Base-by-base conservation (phyloP, 805 yeast genomes). In the Helenozyma rhizophorensis region DNA sequence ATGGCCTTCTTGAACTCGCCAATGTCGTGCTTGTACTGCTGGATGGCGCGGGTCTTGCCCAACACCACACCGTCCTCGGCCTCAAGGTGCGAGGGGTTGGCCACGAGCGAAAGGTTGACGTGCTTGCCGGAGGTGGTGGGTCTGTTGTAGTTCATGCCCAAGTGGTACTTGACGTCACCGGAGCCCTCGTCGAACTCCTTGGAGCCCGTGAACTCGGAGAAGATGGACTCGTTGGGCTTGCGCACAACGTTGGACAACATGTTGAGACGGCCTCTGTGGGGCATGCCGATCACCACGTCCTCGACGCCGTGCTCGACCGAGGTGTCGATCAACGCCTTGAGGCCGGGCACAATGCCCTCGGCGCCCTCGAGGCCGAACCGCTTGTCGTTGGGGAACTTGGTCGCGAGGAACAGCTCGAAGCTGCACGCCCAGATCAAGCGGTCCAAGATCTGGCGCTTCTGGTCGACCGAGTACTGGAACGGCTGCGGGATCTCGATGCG, bases 301-400 rank as follows among this genome's bases (percentile, higher is more conserved):
- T 89, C 96, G 33, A 90, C 82, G 51, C 99, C 99, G 42, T 71
- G 68, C 47, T 84, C 94, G 31, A 89, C 97, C 27, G 96, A 76
- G 47, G 88, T 80, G 65, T 93, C 99, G 58, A 93, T 88, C 58
- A 93, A 63, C 30, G 96, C 83, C 72, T 93, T 93, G 74, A 93
- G 81, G 70, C 97, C 98, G 28, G 97, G 97, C 31, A 93, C 85
- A 53, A 85, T 83, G 30, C 95, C 73, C 70, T 93, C 99, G 45
- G 95, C 95, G 71, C 99, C 99, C 72, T 93, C 99, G 39, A 93
- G 73, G 64, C 98, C 98, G 56, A 93, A 93, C 68, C 99, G 84
- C 72, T 93, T 93, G 62, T 89, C 97, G 66, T 88, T 90, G 45
- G 99, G 97, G 76, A 87, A 93, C 68, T 93, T 93, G 37, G 96